Base-by-base conservation (phyloP, 2,329 filamentous ascomycete species). In the Alternaria burnsii region DNA sequence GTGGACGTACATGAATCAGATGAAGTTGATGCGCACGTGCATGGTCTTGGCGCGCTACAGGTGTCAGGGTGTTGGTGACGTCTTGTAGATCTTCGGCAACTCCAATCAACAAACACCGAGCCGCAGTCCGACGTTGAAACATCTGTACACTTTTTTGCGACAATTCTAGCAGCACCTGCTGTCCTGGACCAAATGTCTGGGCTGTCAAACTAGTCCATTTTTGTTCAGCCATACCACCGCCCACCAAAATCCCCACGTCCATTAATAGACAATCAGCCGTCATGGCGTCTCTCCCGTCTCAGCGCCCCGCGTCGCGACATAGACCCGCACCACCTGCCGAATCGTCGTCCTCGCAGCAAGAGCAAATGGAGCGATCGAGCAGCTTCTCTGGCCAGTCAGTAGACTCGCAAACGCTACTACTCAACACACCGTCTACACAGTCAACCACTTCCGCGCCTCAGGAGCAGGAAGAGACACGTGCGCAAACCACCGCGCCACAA, bases 321-420 rank as follows among this genome's bases (percentile, higher is more conserved):
- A 71, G 74, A 59, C 48, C 65, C 14, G 68, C 76, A 14, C 72
- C 72, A 16, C 59, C 71, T 42, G 59, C 69, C 22, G 62, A 63
- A 58, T 56, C 63, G 28, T 55, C 69, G 24, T 58, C 62, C 41
- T 52, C 65, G 18, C 65, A 71, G 47, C 67, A 69, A 43, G 55
- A 69, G 42, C 61, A 67, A 16, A 38, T 58, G 9, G 60, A 64
- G 24, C 76, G 74, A 40, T 73, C 76, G 28, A 73, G 73, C 62
- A 79, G 76, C 59, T 73, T 76, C 55, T 80, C 79, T 2, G 73
- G 74, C 7, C 74, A 72, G 43, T 82, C 80, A 5, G 80, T 80
- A 65, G 80, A 83, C 69, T 82, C 81, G 6, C 79, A 83, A 60
- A 82, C 81, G 14, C 72, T 83, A 30, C 74, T 83, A 16, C 71